Evolutionary conservation across 805 yeast genomes (phyloP), one percentile per base, ranked within the genome.

Genomic region (Torulaspora delbrueckii): DNA sequence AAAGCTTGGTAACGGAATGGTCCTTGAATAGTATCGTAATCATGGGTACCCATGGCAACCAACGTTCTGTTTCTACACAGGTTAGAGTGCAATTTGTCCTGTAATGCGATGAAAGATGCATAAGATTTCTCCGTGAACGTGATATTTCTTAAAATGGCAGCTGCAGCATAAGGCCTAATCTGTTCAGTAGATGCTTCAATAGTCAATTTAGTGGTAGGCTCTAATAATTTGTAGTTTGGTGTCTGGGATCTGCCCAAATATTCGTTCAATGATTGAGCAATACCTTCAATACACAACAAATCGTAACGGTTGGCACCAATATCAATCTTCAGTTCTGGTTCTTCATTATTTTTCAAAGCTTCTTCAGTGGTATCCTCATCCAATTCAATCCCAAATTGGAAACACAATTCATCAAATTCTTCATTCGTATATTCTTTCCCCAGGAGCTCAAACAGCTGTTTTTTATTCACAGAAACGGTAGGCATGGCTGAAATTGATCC

Each of bases 31-130:
- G 84, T 79, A 66, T 87, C 95, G 51, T 84, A 75, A 68, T 93
- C 98, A 63, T 93, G 99, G 43, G 99, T 93, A 60, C 99, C 99
- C 77, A 91, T 89, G 41, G 99, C 98, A 46, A 93, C 99, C 57
- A 93, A 77, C 27, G 96, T 84, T 77, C 99, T 86, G 70, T 91
- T 86, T 75, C 99, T 91, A 70, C 99, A 91, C 62, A 93, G 73
- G 67, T 93, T 93, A 52, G 95, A 74, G 72, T 93, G 99, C 56
- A 93, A 76, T 69, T 93, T 93, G 68, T 93, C 99, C 71, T 93
- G 99, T 59, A 93, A 74, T 24, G 96, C 84, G 60, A 93, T 91
- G 75, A 93, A 93, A 4, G 98, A 90, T 48, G 89, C 95, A 66
- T 95, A 93, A 12, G 86, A 74, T 68, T 95, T 80, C 63, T 83